Base-by-base conservation (phyloP, 805 yeast species). In the Saturnispora halmiae region DNA sequence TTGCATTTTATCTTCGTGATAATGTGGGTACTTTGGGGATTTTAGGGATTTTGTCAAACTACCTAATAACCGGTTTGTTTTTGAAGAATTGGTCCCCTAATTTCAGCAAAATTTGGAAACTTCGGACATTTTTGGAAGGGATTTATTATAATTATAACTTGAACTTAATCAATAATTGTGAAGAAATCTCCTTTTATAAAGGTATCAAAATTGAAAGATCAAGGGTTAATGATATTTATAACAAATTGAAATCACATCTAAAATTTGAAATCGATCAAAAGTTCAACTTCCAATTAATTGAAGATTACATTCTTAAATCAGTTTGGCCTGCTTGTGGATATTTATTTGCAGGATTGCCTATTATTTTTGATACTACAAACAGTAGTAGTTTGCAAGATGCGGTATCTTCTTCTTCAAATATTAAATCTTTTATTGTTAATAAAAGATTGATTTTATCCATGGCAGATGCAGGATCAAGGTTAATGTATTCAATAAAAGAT, bases 261-360 rank as follows among this genome's bases (percentile, higher is more conserved):
- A 44, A 47, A 3, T 44, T 34, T n/a, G 67, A 63, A 41, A 69
- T 70, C 55, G 58, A 62, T 22, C 85, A 79, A 47, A 73, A 82
- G 45, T 78, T 83, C 42, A 62, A 70, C 9, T 88, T 86, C 58
- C 79, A 78, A 38, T 67, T 84, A 46, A 60, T 82, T 44, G 96
- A 88, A 63, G 94, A 86, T 55, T 85, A 86, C 54, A 75, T 87
- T 36, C 71, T 88, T 59, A 88, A 87, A 62, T 86, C 84, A 55
- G 77, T 90, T 10, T 88, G 96, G 96, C 86, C 95, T 3, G 95
- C 94, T 0, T 72, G 88, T 63, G 96, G 96, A n/a, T 87, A 86
- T 57, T 61, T 87, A 18, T 87, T 85, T 63, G 84, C 95, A 0
- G 82, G 95, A 1, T 71, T 88, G 47, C 97, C 97, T 2, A 88